Conservation (phyloP, 768 basidiomycete genomes). For the Tylopilus balloui region DNA sequence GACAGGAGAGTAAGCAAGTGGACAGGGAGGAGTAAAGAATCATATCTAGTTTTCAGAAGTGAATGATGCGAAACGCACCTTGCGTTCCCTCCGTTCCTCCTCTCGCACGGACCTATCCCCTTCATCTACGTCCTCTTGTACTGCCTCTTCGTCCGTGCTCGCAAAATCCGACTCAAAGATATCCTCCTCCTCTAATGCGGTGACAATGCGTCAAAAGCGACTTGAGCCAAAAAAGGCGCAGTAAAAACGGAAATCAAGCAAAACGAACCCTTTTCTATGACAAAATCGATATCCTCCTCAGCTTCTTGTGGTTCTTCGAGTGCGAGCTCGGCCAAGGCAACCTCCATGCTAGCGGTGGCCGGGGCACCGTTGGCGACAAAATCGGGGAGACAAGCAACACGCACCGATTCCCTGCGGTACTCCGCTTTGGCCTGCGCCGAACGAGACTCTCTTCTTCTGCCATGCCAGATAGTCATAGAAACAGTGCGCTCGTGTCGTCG, state of each 20-base stretch:
- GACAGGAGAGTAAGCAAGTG: neutral
- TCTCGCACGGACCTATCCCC: slow-evolving; percentile 56
- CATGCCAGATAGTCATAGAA: slow-evolving; percentile 7
- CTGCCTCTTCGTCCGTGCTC: slow-evolving; percentile 70
- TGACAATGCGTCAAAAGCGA: neutral
- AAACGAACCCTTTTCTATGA: slow-evolving; percentile 52
- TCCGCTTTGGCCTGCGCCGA: slow-evolving; percentile 58
- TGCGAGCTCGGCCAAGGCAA: slow-evolving; percentile 58
- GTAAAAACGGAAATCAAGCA: neutral
- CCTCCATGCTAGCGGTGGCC: slow-evolving; percentile 56
- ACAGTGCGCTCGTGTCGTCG: neutral
- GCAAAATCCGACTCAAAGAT: slow-evolving; percentile 81
- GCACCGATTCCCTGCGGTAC: slow-evolving; percentile 77
- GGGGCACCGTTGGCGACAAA: neutral
- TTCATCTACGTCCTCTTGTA: slow-evolving; percentile 47
- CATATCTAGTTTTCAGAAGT: neutral
- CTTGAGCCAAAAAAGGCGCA: neutral
- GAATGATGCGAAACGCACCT: slow-evolving; percentile 8
- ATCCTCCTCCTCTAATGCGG: slow-evolving; percentile 67
- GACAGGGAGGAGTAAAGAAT: neutral
- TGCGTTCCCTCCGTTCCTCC: slow-evolving; percentile 50
- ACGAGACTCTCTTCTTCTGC: slow-evolving; percentile 33
- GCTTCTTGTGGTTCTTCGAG: slow-evolving; percentile 49
- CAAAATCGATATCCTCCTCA: slow-evolving; percentile 74
- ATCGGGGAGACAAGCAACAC: slow-evolving; percentile 5